Evolutionary conservation across 306 rosid species (phyloP).

Genomic region (Acacia acuminata): DNA sequence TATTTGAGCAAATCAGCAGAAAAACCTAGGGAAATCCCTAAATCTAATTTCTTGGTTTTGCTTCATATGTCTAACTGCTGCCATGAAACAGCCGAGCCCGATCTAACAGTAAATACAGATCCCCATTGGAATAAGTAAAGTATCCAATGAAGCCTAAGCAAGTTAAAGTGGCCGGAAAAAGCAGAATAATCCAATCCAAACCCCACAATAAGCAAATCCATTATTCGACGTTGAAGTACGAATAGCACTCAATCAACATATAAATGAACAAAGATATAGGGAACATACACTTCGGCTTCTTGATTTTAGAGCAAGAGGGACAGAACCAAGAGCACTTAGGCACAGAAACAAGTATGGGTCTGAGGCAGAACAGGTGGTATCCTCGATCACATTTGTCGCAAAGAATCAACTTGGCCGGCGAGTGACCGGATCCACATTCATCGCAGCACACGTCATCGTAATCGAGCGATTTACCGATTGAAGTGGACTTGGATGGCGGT

Average conservation of each 20-base stretch:
- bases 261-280: not conserved
- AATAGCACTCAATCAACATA: not conserved
- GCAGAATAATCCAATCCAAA: not conserved
- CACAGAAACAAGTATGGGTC: constrained; percentile 65
- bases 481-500: constrained; percentile 26
- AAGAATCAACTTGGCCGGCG: constrained; percentile 65
- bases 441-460: constrained; percentile 44
- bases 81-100: not conserved
- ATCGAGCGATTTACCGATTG: not conserved
- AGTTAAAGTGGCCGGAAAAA: not conserved
- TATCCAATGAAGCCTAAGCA: not conserved
- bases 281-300: constrained; percentile 54
- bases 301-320: constrained; percentile 54
- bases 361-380: constrained; percentile 75
- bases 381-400: constrained; percentile 83
- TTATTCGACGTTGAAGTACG: not conserved
- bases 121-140: not conserved
- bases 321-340: constrained; percentile 86
- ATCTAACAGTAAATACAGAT: not conserved
- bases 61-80: too few species aligned
- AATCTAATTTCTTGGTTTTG: not conserved
- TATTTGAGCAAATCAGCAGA: not conserved
- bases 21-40: not conserved
- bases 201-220: not conserved
- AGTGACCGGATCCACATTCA: constrained; percentile 62